Conservation (phyloP, 192 early-diverging fungal genomes). For the Coemansia sp. region DNA sequence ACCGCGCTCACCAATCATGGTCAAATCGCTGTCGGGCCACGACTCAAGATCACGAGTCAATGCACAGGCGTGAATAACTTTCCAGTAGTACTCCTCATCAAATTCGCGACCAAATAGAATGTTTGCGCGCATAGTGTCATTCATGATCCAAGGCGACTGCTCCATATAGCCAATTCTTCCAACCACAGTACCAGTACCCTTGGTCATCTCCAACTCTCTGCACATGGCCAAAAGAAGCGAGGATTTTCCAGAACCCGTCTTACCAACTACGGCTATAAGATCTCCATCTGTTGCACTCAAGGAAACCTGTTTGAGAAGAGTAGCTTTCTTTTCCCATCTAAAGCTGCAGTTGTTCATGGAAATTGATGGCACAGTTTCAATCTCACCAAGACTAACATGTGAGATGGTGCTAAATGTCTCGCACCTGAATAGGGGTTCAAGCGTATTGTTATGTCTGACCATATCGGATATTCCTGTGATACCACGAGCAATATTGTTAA, state of each 20-base stretch:
- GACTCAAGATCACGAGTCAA: conserved; percentile 3
- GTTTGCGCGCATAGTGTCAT: conserved; percentile 15
- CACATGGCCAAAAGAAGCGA: conserved; percentile 75
- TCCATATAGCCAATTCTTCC: conserved; percentile 74
- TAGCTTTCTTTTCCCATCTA: neutral
- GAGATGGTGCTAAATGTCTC: no score
- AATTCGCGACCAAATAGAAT: conserved; percentile 22
- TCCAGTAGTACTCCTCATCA: conserved; percentile 12
- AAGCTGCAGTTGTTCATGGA: conserved; percentile 1
- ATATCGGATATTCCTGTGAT: no score
- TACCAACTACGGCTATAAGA: conserved; percentile 76
- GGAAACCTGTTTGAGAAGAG: conserved; percentile 45
- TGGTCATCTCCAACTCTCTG: conserved; percentile 67
- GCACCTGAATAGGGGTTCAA: neutral
- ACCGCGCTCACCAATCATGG: conserved; percentile 14
- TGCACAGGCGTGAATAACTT: conserved; percentile 8
- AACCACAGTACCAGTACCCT: conserved; percentile 53
- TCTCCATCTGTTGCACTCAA: conserved; percentile 54
- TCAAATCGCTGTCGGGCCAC: conserved; percentile 9
- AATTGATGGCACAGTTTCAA: neutral
- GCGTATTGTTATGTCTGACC: neutral
- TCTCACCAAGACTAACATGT: no score
- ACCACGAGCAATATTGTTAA: neutral
- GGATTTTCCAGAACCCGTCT: conserved; percentile 79
- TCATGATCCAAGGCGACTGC: conserved; percentile 61